phyloP scores from a whole-genome alignment of 1,139 yeast species.

The Suzukiozyma palmioleophila region DNA sequence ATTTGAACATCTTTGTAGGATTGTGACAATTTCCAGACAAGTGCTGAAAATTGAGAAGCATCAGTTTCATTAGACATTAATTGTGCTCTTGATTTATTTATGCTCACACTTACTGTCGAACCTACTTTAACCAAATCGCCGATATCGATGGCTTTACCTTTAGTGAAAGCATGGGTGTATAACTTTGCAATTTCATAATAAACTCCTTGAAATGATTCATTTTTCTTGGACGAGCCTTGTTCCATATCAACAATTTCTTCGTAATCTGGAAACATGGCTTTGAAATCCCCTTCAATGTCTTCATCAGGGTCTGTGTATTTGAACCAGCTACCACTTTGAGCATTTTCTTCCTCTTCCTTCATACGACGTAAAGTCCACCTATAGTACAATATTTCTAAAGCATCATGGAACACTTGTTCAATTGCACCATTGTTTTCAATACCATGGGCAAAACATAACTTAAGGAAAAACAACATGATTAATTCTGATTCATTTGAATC shows the following conservation, averaged over 20 bases:
- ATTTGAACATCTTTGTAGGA: slow-evolving; percentile 19
- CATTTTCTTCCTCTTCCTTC: slow-evolving; percentile 59
- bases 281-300: slow-evolving; percentile 73
- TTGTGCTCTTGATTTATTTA: slow-evolving; percentile 15
- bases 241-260: slow-evolving; percentile 55
- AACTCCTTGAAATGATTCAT: slow-evolving; percentile 23
- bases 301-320: slow-evolving; percentile 58
- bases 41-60: slow-evolving; percentile 37
- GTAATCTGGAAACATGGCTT: slow-evolving; percentile 77
- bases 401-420: slow-evolving; percentile 7
- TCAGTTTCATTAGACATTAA: slow-evolving; percentile 18
- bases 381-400: slow-evolving; percentile 60
- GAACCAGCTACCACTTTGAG: slow-evolving; percentile 58
- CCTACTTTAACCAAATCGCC: slow-evolving; percentile 40
- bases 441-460: slow-evolving; percentile 25
- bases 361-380: slow-evolving; percentile 76
- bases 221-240: slow-evolving; percentile 13
- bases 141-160: slow-evolving; percentile 14
- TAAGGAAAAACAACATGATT: slow-evolving; percentile 28
- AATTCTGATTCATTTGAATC: slow-evolving; percentile 48
- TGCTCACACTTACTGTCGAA: slow-evolving; percentile 25
- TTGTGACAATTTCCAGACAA: slow-evolving; percentile 35
- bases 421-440: slow-evolving; percentile 5
- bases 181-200: slow-evolving; percentile 26
- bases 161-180: slow-evolving; percentile 27